Conservation (phyloP, 2,329 filamentous ascomycete species). For the Colletotrichum somersetense region DNA sequence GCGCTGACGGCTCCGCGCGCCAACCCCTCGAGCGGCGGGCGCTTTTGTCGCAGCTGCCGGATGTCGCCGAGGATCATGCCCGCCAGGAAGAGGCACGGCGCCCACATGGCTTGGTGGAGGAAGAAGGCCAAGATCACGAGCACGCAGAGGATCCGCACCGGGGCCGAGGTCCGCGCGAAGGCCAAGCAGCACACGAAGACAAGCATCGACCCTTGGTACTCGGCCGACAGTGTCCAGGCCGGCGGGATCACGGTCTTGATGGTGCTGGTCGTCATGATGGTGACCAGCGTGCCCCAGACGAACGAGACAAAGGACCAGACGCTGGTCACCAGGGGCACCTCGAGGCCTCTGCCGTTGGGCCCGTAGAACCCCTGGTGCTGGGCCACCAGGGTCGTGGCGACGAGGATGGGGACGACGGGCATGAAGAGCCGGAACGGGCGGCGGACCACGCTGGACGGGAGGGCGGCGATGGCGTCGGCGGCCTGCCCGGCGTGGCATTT, state of each 20-base stretch:
- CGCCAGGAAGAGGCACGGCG: constrained; percentile 26
- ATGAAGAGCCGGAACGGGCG: constrained; percentile 42
- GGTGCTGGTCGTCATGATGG: constrained; percentile 62
- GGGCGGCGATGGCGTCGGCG: constrained; percentile 22
- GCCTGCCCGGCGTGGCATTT: constrained; percentile 41
- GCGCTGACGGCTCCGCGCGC: neutral
- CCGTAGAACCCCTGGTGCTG: constrained; percentile 2
- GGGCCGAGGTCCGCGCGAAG: constrained; percentile 59
- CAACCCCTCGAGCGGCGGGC: neutral
- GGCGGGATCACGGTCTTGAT: constrained; percentile 66
- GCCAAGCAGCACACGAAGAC: constrained; percentile 67
- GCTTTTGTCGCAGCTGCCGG: constrained; percentile 18
- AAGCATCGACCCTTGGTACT: constrained; percentile 69
- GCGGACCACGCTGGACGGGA: constrained; percentile 42
- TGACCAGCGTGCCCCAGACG: constrained; percentile 64
- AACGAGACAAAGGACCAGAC: constrained; percentile 57
- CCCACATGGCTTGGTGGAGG: constrained; percentile 41
- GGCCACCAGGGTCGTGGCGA: constrained; percentile 5
- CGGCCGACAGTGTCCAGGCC: constrained; percentile 72
- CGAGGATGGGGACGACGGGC: constrained; percentile 25
- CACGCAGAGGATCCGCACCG: constrained; percentile 58
- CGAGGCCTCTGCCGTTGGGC: neutral
- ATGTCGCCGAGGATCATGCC: constrained; percentile 31
- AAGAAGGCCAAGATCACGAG: constrained; percentile 56
- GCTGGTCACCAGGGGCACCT: constrained; percentile 43